phyloP scores from a whole-genome alignment of 805 yeast species.

The Blastobotrys peoriensis region DNA sequence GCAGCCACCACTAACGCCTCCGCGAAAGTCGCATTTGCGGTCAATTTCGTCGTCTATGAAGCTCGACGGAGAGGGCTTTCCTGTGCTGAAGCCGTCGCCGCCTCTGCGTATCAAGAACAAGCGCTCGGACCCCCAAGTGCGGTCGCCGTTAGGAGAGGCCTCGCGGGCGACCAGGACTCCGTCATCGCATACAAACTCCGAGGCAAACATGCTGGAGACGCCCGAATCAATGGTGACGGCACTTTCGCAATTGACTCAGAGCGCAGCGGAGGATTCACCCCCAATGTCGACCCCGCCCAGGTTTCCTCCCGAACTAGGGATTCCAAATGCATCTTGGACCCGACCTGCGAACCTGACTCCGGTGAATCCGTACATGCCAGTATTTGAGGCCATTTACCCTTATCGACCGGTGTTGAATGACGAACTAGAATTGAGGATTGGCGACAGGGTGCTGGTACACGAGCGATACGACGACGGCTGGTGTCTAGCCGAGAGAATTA shows the following conservation, averaged over 20 bases:
- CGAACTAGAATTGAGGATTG: conserved; percentile 62
- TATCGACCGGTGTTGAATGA: conserved; percentile 79
- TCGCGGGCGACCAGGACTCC: background rate
- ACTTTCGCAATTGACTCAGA: background rate
- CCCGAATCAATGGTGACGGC: background rate
- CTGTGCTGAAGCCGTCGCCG: conserved; percentile 10
- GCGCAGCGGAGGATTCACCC: background rate
- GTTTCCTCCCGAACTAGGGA: background rate
- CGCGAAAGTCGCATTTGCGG: conserved; percentile 6
- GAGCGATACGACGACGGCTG: conserved; percentile 89
- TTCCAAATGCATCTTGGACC: background rate
- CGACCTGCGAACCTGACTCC: conserved; percentile 30
- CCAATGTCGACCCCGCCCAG: background rate
- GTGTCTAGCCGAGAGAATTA: conserved; percentile 59
- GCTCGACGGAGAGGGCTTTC: conserved; percentile 1
- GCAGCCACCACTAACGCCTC: conserved; percentile 4
- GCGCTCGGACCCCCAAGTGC: conserved; percentile 1
- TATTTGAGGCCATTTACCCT: conserved; percentile 66
- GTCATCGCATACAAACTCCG: background rate
- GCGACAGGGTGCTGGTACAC: conserved; percentile 66
- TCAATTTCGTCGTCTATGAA: background rate
- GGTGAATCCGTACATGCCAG: conserved; percentile 16
- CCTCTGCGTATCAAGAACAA: conserved; percentile 8
- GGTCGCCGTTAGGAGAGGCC: background rate
- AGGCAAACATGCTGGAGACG: background rate